Evolutionary conservation across 2,329 filamentous ascomycete species (phyloP), one percentile per base, ranked within the genome.

Genomic region (Ophiobolus disseminans): DNA sequence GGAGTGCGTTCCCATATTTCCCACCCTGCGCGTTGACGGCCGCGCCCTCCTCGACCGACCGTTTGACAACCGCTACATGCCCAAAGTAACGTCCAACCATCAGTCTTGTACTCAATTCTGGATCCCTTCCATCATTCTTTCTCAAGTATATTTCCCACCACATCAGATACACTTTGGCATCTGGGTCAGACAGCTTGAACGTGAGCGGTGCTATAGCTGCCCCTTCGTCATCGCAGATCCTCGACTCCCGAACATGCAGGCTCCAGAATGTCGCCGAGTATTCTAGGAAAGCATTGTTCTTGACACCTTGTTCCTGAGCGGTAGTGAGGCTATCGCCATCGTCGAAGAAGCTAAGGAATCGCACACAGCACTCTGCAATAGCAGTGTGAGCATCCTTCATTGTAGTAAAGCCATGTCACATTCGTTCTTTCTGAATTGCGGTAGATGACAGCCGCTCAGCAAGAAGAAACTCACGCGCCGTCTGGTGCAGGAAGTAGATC

Each of bases 401-500:
- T 19, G 45, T 40, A 37, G 46, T 53, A 32, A 40, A 56, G 42
- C 37, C 34, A 32, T 50, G 45, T 45, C 45, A 48, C 30, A 17
- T 22, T 17, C 42, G 34, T 19, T 42, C 40, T 26, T 39, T 46
- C 23, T 25, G 36, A 25, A 47, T 37, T 20, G 21, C 35, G 10
- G 17, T 38, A 32, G 52, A 47, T n/a, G 17, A 20, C 26, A 28
- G 17, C 30, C 37, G 25, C 35, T 57, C 38, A 28, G 40, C 43
- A n/a, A 50, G 31, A 16, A 57, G 54, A 32, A 54, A 57, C 40
- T 55, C 50, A 9, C 50, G 50, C 22, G 54, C 50, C 2, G 54
- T 55, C 35, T 57, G 50, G 40, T 57, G 50, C 16, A 55, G 44
- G 39, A 57, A 52, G 25, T 54, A 48, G 14, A 57, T 44, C 26